A percentile compares a stretch with the other conserved stretches of the same genome.
Conservation (phyloP, 177 flowering plant species). For the Vitis hybrid region DNA sequence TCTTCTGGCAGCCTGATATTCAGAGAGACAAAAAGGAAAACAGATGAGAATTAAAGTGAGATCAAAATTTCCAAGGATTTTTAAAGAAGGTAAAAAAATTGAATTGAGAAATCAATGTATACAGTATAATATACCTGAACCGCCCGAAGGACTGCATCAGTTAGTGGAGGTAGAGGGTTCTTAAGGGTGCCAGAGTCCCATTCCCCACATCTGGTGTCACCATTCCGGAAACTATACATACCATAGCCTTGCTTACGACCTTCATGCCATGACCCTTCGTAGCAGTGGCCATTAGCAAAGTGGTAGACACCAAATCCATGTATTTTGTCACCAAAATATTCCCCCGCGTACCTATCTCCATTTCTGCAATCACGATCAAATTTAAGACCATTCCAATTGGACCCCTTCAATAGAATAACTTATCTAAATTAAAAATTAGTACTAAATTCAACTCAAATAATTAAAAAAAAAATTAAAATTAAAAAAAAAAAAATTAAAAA, state of each 20-base stretch:
- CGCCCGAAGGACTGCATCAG: conserved; percentile 64
- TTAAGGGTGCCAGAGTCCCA: conserved; percentile 79
- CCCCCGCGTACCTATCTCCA: conserved; percentile 94
- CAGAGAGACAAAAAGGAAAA: background rate
- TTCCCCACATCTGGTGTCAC: conserved; percentile 76
- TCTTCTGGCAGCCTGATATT: conserved; percentile 78
- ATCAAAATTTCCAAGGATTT: background rate
- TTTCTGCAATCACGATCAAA: conserved; percentile 52
- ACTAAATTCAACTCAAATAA: too few relatives aligned
- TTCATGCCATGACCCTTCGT: conserved; percentile 99
- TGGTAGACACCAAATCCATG: conserved; percentile 98
- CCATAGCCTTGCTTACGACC: conserved; percentile 94
- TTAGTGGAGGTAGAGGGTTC: conserved; percentile 44
- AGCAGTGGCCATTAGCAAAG: conserved; percentile 92
- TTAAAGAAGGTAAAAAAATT: background rate
- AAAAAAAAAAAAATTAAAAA: background rate
- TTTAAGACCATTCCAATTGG: background rate
- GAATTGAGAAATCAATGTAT: background rate
- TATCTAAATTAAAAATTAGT: background rate
- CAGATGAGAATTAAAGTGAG: background rate
- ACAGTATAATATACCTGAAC: conserved; percentile 66
- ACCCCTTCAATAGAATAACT: background rate
- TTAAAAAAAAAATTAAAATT: background rate
- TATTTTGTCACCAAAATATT: conserved; percentile 91
- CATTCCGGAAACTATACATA: conserved; percentile 81